Percentiles rank a stretch among this genome's conserved stretches.
phyloP scores from a whole-genome alignment of 169 alveolate genomes.

The Plasmodium inui region DNA sequence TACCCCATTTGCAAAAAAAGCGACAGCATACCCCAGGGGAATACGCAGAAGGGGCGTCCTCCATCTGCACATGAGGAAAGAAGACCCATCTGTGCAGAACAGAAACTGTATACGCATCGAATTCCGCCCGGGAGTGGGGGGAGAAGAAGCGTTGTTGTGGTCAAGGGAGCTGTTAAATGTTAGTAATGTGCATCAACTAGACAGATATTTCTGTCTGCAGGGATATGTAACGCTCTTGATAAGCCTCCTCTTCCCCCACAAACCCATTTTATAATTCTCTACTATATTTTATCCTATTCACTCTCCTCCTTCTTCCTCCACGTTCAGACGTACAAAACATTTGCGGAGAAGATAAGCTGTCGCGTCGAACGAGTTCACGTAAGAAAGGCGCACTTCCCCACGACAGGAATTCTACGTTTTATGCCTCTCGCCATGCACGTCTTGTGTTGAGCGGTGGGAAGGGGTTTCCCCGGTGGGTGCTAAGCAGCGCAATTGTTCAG shows the following conservation, averaged over 20 bases:
- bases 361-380: constrained; percentile 36
- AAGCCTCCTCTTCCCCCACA: neutral
- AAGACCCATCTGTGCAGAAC: constrained; percentile 1
- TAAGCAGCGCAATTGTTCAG: neutral
- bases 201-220: neutral
- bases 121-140: constrained; percentile 72
- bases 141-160: constrained; percentile 55
- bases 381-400: neutral
- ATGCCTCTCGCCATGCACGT: neutral
- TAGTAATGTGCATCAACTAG: neutral
- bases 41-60: constrained; percentile 3
- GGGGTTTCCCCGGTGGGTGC: neutral
- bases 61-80: constrained; percentile 10
- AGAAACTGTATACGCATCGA: constrained; percentile 57
- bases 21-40: neutral
- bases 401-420: neutral
- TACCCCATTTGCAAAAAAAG: constrained; percentile 8
- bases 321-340: constrained; percentile 31
- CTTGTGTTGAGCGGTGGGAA: neutral
- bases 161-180: constrained; percentile 41
- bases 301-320: neutral
- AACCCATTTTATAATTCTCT: neutral
- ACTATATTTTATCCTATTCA: neutral
- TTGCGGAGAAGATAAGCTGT: constrained; percentile 31
- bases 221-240: neutral